Evolutionary conservation across 441 rosid species (phyloP), one percentile per base, ranked within the genome.

Genomic region (Geranium incanum): DNA sequence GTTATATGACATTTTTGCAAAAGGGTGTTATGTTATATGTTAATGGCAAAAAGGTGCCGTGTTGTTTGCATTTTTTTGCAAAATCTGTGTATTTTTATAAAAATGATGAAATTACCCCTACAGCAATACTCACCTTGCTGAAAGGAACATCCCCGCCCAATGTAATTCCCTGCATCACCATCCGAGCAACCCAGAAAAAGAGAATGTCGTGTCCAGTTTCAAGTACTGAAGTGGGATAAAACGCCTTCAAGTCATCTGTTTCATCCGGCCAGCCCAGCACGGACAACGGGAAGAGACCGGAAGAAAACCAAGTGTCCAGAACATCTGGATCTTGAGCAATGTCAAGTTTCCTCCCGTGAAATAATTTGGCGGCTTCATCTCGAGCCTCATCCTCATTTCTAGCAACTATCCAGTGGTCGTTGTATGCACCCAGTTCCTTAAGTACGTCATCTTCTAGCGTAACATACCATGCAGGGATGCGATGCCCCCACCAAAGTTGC

Each of bases 401-500:
- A 65, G 88, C 96, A 79, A 90, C 97, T 66, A 95, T 77, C 97
- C 97, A 95, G 69, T 84, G 99, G 80, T 92, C 94, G 74, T 71
- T 82, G 78, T 89, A 89, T 48, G 86, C 84, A 78, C 97, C 97
- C 15, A 88, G 52, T 78, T 94, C 94, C 83, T 87, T 89, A 64
- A 76, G 79, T 70, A 83, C 78, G 81, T 94, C 99, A 66, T 85
- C 97, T 72, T 87, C 97, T 37, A 90, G 78, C 0, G 86, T 84
- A 60, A 85, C 87, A 84, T 92, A 94, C 97, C 95, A 94, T 37
- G 97, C 97, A 66, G 97, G 99, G 69, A 94, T 81, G n/a, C 86
- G 87, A 69, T 94, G 99, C 67, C 97, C 99, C 97, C 97, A 92
- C 99, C 97, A 94, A 39, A 94, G 96, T 79, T 94, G 97, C 87